Evolutionary conservation across 345 rosid genomes (phyloP).

Genomic region (Gossypium rotundifolium): DNA sequence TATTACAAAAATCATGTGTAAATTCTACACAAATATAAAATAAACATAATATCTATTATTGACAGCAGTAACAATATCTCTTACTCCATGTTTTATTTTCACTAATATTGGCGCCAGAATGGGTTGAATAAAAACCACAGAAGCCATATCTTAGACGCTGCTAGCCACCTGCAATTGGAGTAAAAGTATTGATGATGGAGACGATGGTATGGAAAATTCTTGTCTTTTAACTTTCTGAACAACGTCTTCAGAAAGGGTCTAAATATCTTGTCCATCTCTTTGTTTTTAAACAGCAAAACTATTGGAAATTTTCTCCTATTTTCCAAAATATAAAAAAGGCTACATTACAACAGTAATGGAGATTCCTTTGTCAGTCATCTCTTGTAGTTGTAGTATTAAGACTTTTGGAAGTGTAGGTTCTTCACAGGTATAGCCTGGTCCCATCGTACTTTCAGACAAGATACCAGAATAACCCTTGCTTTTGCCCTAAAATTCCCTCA

Average conservation of each 20-base stretch:
- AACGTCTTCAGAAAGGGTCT: conserved; percentile 38
- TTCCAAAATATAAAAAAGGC: conserved; percentile 24
- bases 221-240: conserved; percentile 39
- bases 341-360: conserved; percentile 34
- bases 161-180: conserved; percentile 28
- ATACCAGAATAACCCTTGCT: conserved; percentile 25
- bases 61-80: conserved; percentile 21
- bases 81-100: conserved; percentile 32
- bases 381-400: conserved; percentile 12
- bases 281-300: conserved; percentile 28
- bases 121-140: conserved; percentile 27
- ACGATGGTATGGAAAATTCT: conserved; percentile 36
- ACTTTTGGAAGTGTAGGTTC: conserved; percentile 41
- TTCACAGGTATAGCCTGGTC: conserved; percentile 25
- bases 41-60: not conserved
- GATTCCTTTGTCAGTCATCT: conserved; percentile 50
- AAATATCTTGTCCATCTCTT: conserved; percentile 32
- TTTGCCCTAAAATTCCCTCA: conserved; percentile 18
- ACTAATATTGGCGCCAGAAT: conserved; percentile 35
- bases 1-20: too few relatives aligned
- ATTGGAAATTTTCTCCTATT: conserved; percentile 21
- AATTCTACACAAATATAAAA: too few relatives aligned
- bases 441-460: conserved; percentile 35
- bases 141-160: conserved; percentile 7
- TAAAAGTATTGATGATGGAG: not conserved